Evolutionary conservation across 108 stramenopile species (phyloP), one percentile per base, ranked within the genome.

Genomic region (Aureococcus anophagefferens): DNA sequence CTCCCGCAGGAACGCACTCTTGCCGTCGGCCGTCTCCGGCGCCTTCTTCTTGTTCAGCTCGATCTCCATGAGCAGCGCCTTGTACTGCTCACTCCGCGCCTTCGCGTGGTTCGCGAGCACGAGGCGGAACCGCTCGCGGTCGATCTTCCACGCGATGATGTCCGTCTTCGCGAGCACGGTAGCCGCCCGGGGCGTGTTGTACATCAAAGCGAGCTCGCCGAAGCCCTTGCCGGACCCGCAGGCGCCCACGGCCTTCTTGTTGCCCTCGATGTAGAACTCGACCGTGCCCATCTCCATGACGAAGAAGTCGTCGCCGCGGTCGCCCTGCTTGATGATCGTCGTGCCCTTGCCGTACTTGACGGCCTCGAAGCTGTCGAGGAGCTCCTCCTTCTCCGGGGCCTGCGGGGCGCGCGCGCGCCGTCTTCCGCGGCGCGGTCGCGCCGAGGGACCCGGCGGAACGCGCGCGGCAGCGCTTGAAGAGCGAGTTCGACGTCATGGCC

Each of bases 131-230:
- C 81, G 80, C 70, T 79, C 83, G 66, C 92, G 89, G 76, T 92
- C 88, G 63, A 95, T 88, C n/a, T 79, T 87, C 85, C 91, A 95
- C 17, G 93, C 68, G n/a, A 77, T 77, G 66, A 84, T 81, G 40
- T 83, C 89, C 13, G 78, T 74, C 17, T 76, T 67, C 17, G 93
- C 91, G 68, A 86, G 81, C 70, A 94, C 90, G 68, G 93, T 90
- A 51, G 94, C 95, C 46, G 91, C 91, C 25, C 95, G 87, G 13
- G 95, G 92, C 65, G 87, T 90, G 40, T 89, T 90, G 76, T 91
- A 91, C 77, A 92, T 69, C 30, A 92, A 74, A 29, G 90, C 88
- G 35, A 92, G 85, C 85, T 92, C 91, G 40, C 91, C 91, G 68
- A 92, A 91, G 44, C 83, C 79, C 40, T 73, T 64, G 15, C 81